These are phyloP conservation scores for Sclerospora graminicola DNA, from an alignment of 352 stramenopile genomes.

Conservation along the genomic window DNA sequence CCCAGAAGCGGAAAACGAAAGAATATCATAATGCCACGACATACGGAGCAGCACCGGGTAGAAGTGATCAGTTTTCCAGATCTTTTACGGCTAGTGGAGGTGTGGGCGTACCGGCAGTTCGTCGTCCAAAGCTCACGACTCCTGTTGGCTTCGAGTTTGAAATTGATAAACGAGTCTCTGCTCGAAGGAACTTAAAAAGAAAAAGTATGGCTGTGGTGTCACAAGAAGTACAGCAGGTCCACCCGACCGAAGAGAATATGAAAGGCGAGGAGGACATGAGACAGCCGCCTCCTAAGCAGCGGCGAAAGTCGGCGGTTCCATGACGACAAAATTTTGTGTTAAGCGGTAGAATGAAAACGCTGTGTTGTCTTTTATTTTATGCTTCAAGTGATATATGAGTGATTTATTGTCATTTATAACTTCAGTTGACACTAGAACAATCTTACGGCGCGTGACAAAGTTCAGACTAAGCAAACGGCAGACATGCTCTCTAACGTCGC, in stretches of 20 bases:
- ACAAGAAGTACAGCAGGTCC: not conserved
- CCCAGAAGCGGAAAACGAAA: constrained; percentile 46
- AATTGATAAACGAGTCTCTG: constrained; percentile 46
- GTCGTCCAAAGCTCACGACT: constrained; percentile 52
- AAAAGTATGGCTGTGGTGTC: constrained; percentile 13
- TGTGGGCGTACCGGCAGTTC: constrained; percentile 53
- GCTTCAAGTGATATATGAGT: constrained; percentile 8
- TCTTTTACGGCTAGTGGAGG: constrained; percentile 48
- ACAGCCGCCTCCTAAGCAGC: constrained; percentile 13
- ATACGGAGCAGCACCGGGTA: constrained; percentile 16
- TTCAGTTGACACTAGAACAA: not conserved
- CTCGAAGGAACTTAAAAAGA: constrained; percentile 21
- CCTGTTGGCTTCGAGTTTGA: constrained; percentile 59
- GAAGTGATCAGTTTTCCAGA: constrained; percentile 36
- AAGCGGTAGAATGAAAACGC: not conserved
- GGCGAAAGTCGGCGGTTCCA: constrained; percentile 12
- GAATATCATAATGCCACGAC: constrained; percentile 62
- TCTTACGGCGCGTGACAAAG: too few relatives aligned
- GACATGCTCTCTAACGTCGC: too few relatives aligned
- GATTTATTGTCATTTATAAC: constrained; percentile 17
- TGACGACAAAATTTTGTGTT: not conserved
- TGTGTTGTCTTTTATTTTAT: not conserved
- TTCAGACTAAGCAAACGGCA: too few relatives aligned
- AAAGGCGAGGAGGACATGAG: constrained; percentile 4
- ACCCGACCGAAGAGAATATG: constrained; percentile 1